Evolutionary conservation across 1,284 basidiomycete genomes (phyloP), one percentile per base, ranked within the genome.

Genomic region (Xerocomus amazonicus): DNA sequence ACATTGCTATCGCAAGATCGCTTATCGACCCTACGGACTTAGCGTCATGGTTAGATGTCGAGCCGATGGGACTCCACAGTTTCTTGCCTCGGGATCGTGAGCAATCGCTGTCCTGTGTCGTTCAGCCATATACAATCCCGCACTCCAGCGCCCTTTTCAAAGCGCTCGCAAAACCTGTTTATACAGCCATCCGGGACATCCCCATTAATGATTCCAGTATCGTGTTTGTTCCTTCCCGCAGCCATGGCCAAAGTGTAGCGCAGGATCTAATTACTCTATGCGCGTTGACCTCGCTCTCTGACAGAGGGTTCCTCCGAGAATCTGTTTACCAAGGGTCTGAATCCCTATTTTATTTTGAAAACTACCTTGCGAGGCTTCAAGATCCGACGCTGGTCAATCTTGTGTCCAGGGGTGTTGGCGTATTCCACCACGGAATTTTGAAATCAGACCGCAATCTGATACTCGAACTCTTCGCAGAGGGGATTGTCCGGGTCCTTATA

Each of bases 91-190:
- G 76, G 37, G 87, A 94, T 60, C 83, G 94, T 31, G 90, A 94
- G 48, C 88, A 92, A 56, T 79, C 91, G 0, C 73, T 99, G 16
- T 73, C 75, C 4, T 79, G 84, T 10, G 77, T 77, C 13, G 79
- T 86, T 19, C 85, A 90, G 54, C 79, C 90, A 0, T 97, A 97
- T 71, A 87, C 87, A 27, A 87, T 94, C 47, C 82, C 92, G 0
- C 87, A 96, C 61, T 96, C 93, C 4, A 79, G 87, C 0, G 85
- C 90, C 1, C 75, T 98, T 27, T 87, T 96, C 70, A 96, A 95
- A 61, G 80, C 86, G 2, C 97, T 99, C 88, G 80, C 89, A 43
- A 97, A 95, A 67, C 94, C 97, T 5, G 84, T 87, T 0, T 92
- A 96, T 65, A 71, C 81, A 12, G 83, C 78, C 29, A 81, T 90